phyloP scores from a whole-genome alignment of 305 asterid genomes.

The Rubia occidens region DNA sequence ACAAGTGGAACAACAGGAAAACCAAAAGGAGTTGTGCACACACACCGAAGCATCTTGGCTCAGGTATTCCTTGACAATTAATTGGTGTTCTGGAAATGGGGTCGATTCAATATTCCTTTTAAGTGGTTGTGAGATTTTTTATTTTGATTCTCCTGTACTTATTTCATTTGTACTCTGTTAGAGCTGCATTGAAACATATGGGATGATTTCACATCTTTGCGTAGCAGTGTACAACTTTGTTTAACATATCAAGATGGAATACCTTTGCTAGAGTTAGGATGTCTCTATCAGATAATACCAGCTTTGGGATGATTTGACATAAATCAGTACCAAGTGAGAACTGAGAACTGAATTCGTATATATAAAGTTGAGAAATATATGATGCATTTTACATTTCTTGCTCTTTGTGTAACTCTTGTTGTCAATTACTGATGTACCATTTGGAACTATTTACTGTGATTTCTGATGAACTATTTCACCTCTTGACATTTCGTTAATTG shows the following conservation, averaged over 20 bases:
- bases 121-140: not conserved
- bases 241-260: not conserved
- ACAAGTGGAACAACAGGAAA: conserved; percentile 98
- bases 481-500: conserved; percentile 6
- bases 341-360: not conserved
- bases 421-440: not conserved
- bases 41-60: conserved; percentile 73
- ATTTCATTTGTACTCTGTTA: not conserved
- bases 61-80: conserved; percentile 42
- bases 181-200: not conserved
- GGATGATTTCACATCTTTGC: not conserved
- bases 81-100: not conserved
- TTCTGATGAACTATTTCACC: not conserved
- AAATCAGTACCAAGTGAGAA: not conserved
- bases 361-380: not conserved
- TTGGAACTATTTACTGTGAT: conserved; percentile 1
- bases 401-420: not conserved
- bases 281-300: not conserved
- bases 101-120: not conserved
- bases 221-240: not conserved
- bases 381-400: not conserved
- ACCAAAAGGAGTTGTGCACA: conserved; percentile 98
- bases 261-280: not conserved
- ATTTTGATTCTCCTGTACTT: not conserved
- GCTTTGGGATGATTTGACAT: not conserved